Percentiles rank a stretch among this genome's conserved stretches.
Evolutionary conservation across 2,329 filamentous ascomycete genomes (phyloP).

Genomic region (Xylaria hypoxylon): DNA sequence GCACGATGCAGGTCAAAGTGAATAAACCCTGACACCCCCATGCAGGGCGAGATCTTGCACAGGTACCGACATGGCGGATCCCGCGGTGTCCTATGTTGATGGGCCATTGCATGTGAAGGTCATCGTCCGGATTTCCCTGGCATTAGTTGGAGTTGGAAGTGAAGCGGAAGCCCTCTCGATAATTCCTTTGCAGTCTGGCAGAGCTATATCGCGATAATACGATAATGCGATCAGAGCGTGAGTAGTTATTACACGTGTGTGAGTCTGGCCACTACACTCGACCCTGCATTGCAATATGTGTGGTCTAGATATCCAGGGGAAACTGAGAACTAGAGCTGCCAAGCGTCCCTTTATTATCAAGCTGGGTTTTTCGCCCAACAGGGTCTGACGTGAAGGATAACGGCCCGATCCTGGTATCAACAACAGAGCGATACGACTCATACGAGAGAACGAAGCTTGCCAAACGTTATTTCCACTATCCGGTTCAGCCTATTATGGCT

Average conservation of each 20-base stretch:
- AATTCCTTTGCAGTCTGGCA: not conserved
- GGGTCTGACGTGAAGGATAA: conserved; percentile 24
- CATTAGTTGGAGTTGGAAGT: not conserved
- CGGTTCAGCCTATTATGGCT: conserved; percentile 38
- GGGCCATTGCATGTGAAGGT: conserved; percentile 8
- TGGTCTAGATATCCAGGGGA: conserved; percentile 11
- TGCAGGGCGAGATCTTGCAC: conserved; percentile 29
- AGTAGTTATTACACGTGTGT: conserved; percentile 8
- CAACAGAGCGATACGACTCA: conserved; percentile 12
- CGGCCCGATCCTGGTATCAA: conserved; percentile 28
- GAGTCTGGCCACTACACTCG: not conserved
- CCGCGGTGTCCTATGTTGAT: not conserved
- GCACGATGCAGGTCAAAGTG: conserved; percentile 38
- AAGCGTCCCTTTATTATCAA: conserved; percentile 12
- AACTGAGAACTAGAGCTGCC: conserved; percentile 19
- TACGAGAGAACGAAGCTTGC: conserved; percentile 22
- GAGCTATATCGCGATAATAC: conserved; percentile 5
- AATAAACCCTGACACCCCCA: conserved; percentile 30
- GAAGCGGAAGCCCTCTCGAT: not conserved
- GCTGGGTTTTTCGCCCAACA: conserved; percentile 7
- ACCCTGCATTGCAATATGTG: conserved; percentile 10
- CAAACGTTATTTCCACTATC: conserved; percentile 27
- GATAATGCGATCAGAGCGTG: not conserved
- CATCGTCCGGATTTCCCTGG: conserved; percentile 6
- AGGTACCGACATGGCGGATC: conserved; percentile 48